Evolutionary conservation across 2,329 filamentous ascomycete genomes (phyloP).

Genomic region (Stenocarpella maydis): DNA sequence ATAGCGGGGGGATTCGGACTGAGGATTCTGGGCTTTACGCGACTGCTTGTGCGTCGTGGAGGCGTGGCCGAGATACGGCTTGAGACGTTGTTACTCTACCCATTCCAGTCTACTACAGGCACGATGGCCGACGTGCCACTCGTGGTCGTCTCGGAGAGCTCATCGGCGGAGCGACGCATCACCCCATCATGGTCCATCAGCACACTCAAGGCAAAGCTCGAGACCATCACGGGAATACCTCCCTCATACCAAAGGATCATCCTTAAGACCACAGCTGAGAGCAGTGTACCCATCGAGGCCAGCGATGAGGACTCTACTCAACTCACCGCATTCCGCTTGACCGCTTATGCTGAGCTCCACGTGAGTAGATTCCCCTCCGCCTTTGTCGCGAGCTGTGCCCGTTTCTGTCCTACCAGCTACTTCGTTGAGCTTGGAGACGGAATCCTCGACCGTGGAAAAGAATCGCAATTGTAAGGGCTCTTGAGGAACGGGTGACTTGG

Average conservation of each 20-base stretch:
- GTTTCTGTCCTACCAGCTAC: neutral
- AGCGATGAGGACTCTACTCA: slow-evolving; percentile 75
- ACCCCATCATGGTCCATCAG: slow-evolving; percentile 91
- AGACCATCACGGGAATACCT: slow-evolving; percentile 92
- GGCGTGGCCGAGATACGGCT: neutral
- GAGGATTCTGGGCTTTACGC: neutral
- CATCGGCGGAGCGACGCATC: slow-evolving; percentile 87
- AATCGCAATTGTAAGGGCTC: neutral
- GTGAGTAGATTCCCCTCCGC: slow-evolving; percentile 61
- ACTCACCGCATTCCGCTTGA: slow-evolving; percentile 71
- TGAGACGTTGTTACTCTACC: neutral
- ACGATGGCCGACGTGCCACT: slow-evolving; percentile 78
- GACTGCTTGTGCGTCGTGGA: neutral
- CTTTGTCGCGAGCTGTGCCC: neutral
- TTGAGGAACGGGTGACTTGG: neutral
- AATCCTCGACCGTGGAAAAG: neutral
- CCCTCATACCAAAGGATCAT: slow-evolving; percentile 79
- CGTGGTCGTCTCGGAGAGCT: slow-evolving; percentile 77
- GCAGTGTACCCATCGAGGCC: slow-evolving; percentile 71
- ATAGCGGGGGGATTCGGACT: neutral
- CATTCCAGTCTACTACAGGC: slow-evolving; percentile 28
- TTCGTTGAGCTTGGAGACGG: neutral
- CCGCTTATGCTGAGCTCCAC: slow-evolving; percentile 79
- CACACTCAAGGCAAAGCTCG: slow-evolving; percentile 85
- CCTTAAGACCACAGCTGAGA: slow-evolving; percentile 70